A percentile compares a stretch with the other conserved stretches of the same genome.
Conservation (phyloP, 2,329 filamentous ascomycete species). For the Periconia digitata region DNA sequence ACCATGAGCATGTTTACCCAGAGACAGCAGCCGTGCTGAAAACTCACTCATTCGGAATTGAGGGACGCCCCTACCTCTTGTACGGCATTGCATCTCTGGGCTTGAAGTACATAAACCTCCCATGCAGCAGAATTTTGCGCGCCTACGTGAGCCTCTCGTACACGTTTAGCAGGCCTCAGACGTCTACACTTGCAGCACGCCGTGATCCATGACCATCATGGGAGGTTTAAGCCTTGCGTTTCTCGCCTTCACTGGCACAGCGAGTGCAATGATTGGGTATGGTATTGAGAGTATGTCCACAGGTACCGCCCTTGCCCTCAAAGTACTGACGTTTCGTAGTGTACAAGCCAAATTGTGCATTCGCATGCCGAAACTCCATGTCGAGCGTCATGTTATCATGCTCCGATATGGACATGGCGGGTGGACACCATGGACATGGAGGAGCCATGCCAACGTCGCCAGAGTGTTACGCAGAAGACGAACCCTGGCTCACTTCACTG, state of each 20-base stretch:
- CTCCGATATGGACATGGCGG: constrained; percentile 5
- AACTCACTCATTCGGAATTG: too few relatives aligned
- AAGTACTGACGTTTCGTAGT: background rate
- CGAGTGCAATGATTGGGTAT: constrained; percentile 12
- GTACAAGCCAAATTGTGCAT: constrained; percentile 18
- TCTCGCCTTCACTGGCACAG: constrained; percentile 2
- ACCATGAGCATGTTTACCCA: too few relatives aligned
- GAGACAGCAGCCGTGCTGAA: too few relatives aligned
- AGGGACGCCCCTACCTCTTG: too few relatives aligned
- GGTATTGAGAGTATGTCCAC: constrained; percentile 9
- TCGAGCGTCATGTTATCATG: constrained; percentile 11
- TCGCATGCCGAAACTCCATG: constrained; percentile 13
- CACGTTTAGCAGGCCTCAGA: background rate
- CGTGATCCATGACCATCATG: background rate
- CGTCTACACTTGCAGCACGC: background rate
- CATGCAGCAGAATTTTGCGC: background rate
- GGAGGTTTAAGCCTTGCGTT: background rate
- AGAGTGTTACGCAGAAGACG: constrained; percentile 21
- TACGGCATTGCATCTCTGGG: background rate
- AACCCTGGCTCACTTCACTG: constrained; percentile 22
- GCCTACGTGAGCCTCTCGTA: background rate
- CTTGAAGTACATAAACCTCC: background rate
- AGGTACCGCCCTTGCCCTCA: background rate
- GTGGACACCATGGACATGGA: background rate
- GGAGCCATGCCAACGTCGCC: constrained; percentile 15